Conservation (phyloP, 2,329 filamentous ascomycete species). For the Colletotrichum phormii region DNA sequence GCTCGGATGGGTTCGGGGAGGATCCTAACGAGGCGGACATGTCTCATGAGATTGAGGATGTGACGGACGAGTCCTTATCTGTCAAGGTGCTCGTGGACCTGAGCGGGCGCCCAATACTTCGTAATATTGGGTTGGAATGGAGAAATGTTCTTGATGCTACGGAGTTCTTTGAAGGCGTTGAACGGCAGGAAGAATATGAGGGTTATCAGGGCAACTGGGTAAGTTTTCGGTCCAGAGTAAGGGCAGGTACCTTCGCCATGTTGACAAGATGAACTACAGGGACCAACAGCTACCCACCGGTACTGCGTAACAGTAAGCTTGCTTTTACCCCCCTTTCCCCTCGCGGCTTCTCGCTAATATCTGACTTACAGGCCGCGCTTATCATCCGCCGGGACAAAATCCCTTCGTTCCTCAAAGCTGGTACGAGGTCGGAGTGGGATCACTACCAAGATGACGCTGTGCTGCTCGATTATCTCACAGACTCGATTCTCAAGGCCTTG, state of each 20-base stretch:
- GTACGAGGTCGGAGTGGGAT: too few relatives aligned
- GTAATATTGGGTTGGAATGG: conserved; percentile 36
- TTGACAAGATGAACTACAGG: conserved; percentile 16
- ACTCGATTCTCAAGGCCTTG: background rate
- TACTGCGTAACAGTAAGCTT: conserved; percentile 36
- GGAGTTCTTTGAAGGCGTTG: conserved; percentile 37
- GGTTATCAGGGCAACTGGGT: conserved; percentile 45
- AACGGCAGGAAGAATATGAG: conserved; percentile 41
- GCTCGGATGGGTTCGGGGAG: conserved; percentile 11
- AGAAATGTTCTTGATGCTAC: conserved; percentile 40
- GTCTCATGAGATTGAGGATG: conserved; percentile 35
- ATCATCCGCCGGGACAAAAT: conserved; percentile 5
- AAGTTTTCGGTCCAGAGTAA: background rate
- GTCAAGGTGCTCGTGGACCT: conserved; percentile 44
- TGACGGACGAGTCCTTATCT: conserved; percentile 21
- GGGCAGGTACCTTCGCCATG: background rate
- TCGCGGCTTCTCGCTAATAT: background rate
- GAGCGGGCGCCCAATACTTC: conserved; percentile 39
- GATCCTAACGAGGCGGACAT: background rate
- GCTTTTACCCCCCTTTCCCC: background rate
- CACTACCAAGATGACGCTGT: background rate
- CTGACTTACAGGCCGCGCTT: background rate
- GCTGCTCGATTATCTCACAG: background rate
- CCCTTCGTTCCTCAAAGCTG: background rate
- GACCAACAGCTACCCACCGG: conserved; percentile 40